Base-by-base conservation (phyloP, 495 filamentous ascomycete species). In the Penicillium manginii region DNA sequence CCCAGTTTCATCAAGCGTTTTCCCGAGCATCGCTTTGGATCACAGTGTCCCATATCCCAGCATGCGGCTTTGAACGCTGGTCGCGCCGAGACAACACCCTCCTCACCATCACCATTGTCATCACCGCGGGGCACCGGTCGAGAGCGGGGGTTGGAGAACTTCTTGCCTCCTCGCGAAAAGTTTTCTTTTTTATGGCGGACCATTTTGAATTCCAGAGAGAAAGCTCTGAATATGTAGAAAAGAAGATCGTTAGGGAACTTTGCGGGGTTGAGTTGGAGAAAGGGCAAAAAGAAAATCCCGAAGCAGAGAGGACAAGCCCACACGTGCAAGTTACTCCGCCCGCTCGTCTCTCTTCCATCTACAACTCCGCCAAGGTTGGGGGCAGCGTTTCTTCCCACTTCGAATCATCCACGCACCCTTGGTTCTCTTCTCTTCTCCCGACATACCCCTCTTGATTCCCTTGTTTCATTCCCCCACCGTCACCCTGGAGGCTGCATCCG, bases 11-110 rank as follows among this genome's bases (percentile, higher is more conserved):
- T 96, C 37, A 98, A 81, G 53, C 89, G 85, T 78, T 98, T 97
- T 14, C 94, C 94, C 0, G 93, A 97, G 73, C 94, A 98, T 64
- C 96, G 81, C 72, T 98, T 97, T 8, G 93, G 92, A 71, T 98
- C 94, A 77, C 94, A 98, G 72, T 98, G 94, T 49, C 91, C 92
- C 35, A 98, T 79, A 72, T 98, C 94, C 94, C 94, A 98, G 69
- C 93, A 97, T 35, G 93, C 94, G 46, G 94, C 96, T 78, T 90
- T 92, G 83, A 90, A 96, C 14, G 84, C 70, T 31, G 91, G 88
- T 56, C 78, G 78, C 37, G 76, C 67, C 52, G 75, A 63, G 33
- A 63, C 58, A 32, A 55, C 63, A 50, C 61, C 58, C 42, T 72
- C 67, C 60, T 74, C 61, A 26, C 72, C 74, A 64, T 78, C 76